A percentile compares a stretch with the other conserved stretches of the same genome.
Conservation (phyloP, 2,329 filamentous ascomycete genomes). For the Lithohypha guttulata region DNA sequence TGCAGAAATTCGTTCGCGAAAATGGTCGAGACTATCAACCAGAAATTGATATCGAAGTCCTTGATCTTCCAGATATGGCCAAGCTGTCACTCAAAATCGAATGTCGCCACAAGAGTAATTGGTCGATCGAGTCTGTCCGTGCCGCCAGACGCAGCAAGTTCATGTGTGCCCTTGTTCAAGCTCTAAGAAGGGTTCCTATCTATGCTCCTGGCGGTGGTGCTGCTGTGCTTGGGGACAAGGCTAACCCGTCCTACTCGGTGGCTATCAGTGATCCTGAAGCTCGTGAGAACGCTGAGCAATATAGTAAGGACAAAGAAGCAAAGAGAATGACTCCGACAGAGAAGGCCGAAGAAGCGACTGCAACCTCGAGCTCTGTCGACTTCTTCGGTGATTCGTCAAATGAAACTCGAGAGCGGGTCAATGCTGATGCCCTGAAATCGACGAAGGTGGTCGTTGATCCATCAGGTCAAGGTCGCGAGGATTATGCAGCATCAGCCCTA, state of each 20-base stretch:
- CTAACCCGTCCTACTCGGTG: slow-evolving; percentile 76
- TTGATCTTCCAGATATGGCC: slow-evolving; percentile 71
- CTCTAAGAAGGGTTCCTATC: slow-evolving; percentile 79
- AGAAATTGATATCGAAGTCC: slow-evolving; percentile 67
- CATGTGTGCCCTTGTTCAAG: slow-evolving; percentile 82
- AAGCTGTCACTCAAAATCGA: slow-evolving; percentile 74
- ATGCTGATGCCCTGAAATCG: slow-evolving; percentile 23
- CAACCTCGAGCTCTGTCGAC: slow-evolving; percentile 8
- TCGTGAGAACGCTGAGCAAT: slow-evolving; percentile 49
- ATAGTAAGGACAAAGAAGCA: slow-evolving; percentile 51
- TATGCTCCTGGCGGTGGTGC: slow-evolving; percentile 64
- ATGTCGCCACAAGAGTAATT: slow-evolving; percentile 87
- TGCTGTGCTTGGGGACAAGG: slow-evolving; percentile 47
- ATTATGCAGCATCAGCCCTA: slow-evolving; percentile 14
- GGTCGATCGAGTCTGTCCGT: slow-evolving; percentile 76
- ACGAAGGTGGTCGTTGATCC: slow-evolving; percentile 26
- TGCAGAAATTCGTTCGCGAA: slow-evolving; percentile 78
- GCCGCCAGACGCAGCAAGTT: slow-evolving; percentile 82
- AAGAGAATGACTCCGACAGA: slow-evolving; percentile 51
- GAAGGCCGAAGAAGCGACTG: neutral
- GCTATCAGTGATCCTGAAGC: slow-evolving; percentile 61
- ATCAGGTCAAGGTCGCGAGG: slow-evolving; percentile 23
- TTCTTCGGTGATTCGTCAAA: neutral
- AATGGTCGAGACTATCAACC: slow-evolving; percentile 86
- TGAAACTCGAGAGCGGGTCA: neutral